These are phyloP conservation scores for Geranium brycei DNA, from an alignment of 345 rosid genomes.

Conservation along the genomic window DNA sequence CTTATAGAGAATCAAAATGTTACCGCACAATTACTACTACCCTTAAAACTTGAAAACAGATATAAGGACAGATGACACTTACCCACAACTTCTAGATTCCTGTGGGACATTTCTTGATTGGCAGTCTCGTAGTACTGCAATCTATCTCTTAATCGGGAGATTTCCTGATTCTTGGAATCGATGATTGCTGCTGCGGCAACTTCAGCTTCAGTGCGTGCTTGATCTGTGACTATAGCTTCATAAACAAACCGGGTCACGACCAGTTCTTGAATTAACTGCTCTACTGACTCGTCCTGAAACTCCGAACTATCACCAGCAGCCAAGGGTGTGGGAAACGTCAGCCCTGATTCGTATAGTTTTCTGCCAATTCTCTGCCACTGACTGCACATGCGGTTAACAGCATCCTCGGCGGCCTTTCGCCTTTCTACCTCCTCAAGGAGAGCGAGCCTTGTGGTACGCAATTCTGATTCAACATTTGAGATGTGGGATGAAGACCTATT, in stretches of 20 bases:
- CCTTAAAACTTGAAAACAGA: too few relatives aligned
- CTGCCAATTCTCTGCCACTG: slow-evolving; percentile 1
- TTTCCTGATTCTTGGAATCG: background rate
- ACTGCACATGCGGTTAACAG: background rate
- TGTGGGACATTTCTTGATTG: background rate
- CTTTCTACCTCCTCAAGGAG: background rate
- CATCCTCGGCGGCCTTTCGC: background rate
- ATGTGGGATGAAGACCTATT: background rate
- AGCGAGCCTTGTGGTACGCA: background rate
- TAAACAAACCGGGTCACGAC: background rate
- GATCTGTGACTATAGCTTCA: background rate
- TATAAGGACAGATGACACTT: background rate
- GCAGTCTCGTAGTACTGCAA: background rate
- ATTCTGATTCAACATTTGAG: background rate
- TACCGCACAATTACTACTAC: background rate
- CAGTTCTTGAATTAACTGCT: background rate
- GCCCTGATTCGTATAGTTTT: background rate
- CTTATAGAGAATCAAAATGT: background rate
- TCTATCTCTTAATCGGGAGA: background rate
- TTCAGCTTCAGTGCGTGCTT: background rate
- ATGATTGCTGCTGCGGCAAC: slow-evolving; percentile 1
- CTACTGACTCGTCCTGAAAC: background rate
- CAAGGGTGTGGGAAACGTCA: slow-evolving; percentile 1
- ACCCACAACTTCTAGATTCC: slow-evolving; percentile 1
- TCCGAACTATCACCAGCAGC: background rate